Conservation (phyloP, 345 rosid species). For the Eucalyptus globulus region DNA sequence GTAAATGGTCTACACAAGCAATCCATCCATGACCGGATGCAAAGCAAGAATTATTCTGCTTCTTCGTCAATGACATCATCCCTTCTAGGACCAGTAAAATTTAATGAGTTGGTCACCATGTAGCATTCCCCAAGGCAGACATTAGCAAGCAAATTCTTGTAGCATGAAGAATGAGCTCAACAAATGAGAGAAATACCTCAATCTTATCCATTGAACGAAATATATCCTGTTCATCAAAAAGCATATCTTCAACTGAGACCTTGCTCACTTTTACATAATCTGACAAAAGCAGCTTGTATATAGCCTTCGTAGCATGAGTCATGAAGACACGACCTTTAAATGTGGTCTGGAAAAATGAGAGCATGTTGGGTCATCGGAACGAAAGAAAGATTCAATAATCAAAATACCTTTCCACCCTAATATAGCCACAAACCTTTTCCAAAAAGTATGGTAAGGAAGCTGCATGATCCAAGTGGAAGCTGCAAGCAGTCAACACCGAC, state of each 20-base stretch:
- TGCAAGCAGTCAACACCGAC: conserved; percentile 17
- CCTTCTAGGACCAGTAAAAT: background rate
- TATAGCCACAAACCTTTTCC: conserved; percentile 59
- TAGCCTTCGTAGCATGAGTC: conserved; percentile 96
- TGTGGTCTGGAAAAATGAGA: conserved; percentile 42
- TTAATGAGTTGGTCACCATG: background rate
- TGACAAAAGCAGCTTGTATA: conserved; percentile 71
- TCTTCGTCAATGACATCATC: background rate
- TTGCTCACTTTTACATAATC: conserved; percentile 98
- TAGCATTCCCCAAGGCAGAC: background rate
- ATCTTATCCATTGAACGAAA: conserved; percentile 86
- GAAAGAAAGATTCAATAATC: background rate
- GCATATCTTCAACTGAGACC: conserved; percentile 92
- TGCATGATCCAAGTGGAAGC: conserved; percentile 99
- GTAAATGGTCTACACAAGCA: background rate
- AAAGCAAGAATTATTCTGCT: background rate
- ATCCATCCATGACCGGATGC: background rate
- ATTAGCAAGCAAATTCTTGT: no score
- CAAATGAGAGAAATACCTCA: conserved; percentile 32
- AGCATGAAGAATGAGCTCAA: background rate
- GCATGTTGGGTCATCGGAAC: background rate
- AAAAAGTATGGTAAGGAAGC: conserved; percentile 91
- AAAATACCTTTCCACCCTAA: background rate
- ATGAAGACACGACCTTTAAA: conserved; percentile 85
- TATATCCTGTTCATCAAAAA: conserved; percentile 85